Conservation (phyloP, 176 grass and related monocot genomes). For the Cenchrus fungigraminus region DNA sequence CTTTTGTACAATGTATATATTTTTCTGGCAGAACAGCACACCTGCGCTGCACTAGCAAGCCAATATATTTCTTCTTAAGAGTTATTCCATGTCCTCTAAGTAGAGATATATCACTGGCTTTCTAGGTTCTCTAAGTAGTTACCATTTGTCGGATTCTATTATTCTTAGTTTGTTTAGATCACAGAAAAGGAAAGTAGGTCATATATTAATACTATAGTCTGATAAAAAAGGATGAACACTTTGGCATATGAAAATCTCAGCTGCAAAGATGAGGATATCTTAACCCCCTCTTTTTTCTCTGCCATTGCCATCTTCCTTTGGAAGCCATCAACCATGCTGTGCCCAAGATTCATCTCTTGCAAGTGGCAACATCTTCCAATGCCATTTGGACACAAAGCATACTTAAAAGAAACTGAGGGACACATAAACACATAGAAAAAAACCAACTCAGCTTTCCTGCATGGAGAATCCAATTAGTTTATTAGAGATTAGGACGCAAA, state of each 20-base stretch:
- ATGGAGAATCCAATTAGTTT: conserved; percentile 45
- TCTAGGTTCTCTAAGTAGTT: conserved; percentile 51
- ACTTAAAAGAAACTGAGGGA: neutral
- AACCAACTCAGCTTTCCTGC: conserved; percentile 36
- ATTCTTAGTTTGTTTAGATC: conserved; percentile 36
- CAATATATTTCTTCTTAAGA: conserved; percentile 28
- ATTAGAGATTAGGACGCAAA: conserved; percentile 36
- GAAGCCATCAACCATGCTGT: conserved; percentile 42
- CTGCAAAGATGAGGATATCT: conserved; percentile 32
- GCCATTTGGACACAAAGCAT: conserved; percentile 38
- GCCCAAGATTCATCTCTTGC: conserved; percentile 40
- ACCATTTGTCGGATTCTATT: conserved; percentile 51
- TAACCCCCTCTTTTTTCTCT: neutral
- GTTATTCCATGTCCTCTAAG: conserved; percentile 16
- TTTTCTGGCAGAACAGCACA: neutral
- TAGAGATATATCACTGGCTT: conserved; percentile 36
- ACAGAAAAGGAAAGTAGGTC: conserved; percentile 28
- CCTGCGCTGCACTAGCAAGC: neutral
- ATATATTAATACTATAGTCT: conserved; percentile 28
- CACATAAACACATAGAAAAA: conserved; percentile 8
- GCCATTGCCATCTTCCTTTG: conserved; percentile 23
- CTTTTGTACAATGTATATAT: conserved; percentile 1
- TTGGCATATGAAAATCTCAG: conserved; percentile 28
- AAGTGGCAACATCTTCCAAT: conserved; percentile 51
- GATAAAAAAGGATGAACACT: conserved; percentile 37